phyloP scores from a whole-genome alignment of 2,329 filamentous ascomycete species.

The Sordariomycetes sp. region DNA sequence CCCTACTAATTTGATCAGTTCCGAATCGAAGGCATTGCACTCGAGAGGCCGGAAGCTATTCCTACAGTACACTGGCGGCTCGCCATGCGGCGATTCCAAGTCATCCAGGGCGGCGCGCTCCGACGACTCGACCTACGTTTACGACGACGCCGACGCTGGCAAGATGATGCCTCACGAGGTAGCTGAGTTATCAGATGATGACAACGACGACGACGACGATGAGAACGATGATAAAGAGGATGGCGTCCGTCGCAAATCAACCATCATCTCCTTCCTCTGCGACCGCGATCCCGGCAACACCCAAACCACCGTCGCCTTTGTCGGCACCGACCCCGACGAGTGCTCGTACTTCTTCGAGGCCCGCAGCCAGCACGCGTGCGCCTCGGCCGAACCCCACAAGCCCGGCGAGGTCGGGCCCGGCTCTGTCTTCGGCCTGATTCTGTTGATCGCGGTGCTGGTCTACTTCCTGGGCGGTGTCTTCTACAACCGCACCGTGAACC shows the following conservation, averaged over 20 bases:
- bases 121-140: no score
- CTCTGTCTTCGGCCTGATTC: conserved; percentile 82
- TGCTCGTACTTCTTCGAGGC: conserved; percentile 96
- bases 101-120: conserved; percentile 19
- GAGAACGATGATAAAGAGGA: background rate
- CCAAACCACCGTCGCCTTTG: conserved; percentile 68
- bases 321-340: conserved; percentile 74
- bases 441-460: conserved; percentile 65
- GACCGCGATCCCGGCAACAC: conserved; percentile 68
- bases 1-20: conserved; percentile 12
- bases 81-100: conserved; percentile 53
- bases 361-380: conserved; percentile 74
- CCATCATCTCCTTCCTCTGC: conserved; percentile 88
- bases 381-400: conserved; percentile 57
- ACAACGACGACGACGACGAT: background rate
- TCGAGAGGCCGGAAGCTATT: conserved; percentile 66
- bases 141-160: conserved; percentile 23
- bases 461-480: conserved; percentile 90
- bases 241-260: conserved; percentile 50
- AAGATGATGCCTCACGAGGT: conserved; percentile 3
- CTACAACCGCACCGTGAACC: conserved; percentile 89
- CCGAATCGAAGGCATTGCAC: conserved; percentile 40
- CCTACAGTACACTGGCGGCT: conserved; percentile 68
- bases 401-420: conserved; percentile 62
- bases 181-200: background rate